Base-by-base conservation (phyloP, 2,329 filamentous ascomycete genomes). In the Aspergillus fructus region DNA sequence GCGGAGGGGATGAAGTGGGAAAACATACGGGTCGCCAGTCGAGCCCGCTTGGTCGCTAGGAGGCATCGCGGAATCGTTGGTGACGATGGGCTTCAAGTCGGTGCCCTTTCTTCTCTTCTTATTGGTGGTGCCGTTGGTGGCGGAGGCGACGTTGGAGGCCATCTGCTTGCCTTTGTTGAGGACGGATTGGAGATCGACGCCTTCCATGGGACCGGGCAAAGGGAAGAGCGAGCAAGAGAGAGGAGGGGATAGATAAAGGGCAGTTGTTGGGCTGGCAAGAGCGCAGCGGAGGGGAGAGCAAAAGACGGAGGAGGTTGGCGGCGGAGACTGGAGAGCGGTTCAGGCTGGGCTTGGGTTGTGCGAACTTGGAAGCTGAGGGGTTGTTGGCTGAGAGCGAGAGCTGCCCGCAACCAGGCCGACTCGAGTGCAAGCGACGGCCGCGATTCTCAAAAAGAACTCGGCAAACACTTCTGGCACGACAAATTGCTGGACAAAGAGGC, bases 61-160 rank as follows among this genome's bases (percentile, higher is more conserved):
- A 77, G 76, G 65, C 76, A 77, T 68, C 64, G 72, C 70, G 74
- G 78, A 74, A 67, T 87, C 84, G 64, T 83, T 85, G 59, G 85
- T 88, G 72, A 88, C 84, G 72, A 88, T 88, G 67, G 85, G 85
- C 76, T 87, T 87, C 69, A 87, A 75, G 65, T 80, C 78, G 68
- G 85, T 82, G 62, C 82, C 83, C 77, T 87, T 88, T 76, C 84
- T 81, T 67, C 84, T 80, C 79, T 87, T 87, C 79, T 87, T 87
- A 68, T 81, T 80, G 67, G 78, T 80, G 72, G 80, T 84, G 74
- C 79, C 82, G 76, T 83, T 79, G 65, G 78, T 74, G 61, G 75
- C 71, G 59, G 72, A 72, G 62, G 76, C 74, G 55, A 76, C 74
- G 58, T 68, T 79, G 60, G 50, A 50, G 11, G 83, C 83, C 71